These are phyloP conservation scores for Solanum arcanum DNA, from an alignment of 257 asterid genomes.

Conservation along the genomic window DNA sequence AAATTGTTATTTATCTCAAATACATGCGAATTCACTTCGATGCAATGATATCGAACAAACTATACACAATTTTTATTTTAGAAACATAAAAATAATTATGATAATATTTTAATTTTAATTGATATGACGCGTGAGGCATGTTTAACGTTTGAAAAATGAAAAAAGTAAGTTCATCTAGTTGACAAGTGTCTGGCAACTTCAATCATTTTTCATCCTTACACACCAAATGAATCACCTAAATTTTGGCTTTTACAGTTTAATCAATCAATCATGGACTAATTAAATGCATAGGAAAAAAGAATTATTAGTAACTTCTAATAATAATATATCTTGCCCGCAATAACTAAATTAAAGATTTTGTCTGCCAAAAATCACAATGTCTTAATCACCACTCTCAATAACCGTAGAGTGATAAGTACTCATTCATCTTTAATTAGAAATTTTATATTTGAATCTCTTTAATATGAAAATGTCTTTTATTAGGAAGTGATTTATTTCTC, in stretches of 20 bases:
- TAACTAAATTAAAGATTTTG: neutral
- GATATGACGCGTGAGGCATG: neutral
- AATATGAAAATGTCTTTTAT: too few relatives aligned
- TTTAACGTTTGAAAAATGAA: neutral
- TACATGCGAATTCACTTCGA: too few relatives aligned
- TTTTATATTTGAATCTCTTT: too few relatives aligned
- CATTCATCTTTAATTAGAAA: too few relatives aligned
- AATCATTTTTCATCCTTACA: neutral
- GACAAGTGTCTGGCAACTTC: neutral
- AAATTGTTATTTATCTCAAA: too few relatives aligned
- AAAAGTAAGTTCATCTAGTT: neutral
- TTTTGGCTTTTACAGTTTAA: neutral
- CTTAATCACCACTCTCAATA: neutral
- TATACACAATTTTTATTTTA: too few relatives aligned
- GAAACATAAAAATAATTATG: too few relatives aligned
- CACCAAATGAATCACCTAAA: neutral
- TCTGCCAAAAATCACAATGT: neutral
- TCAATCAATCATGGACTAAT: neutral
- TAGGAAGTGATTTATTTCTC: too few relatives aligned
- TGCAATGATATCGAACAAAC: too few relatives aligned
- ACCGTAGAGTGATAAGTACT: fast-evolving
- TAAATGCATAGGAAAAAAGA: neutral
- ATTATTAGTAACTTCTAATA: neutral
- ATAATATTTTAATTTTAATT: too few relatives aligned
- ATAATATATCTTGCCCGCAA: neutral